Evolutionary conservation across 768 basidiomycete species (phyloP).

Genomic region (Suillus decipiens): DNA sequence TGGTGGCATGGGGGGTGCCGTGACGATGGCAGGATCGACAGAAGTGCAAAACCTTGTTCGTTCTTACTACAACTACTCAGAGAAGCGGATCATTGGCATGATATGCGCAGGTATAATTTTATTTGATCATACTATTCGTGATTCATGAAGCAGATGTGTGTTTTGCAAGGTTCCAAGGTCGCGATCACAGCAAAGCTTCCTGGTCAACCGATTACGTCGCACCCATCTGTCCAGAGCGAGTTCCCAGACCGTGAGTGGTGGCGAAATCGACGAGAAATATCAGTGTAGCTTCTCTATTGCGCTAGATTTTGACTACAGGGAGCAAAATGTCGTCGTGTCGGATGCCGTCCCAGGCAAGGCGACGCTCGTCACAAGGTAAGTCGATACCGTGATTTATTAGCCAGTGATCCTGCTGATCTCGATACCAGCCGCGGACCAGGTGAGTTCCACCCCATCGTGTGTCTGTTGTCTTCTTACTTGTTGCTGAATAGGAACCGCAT

Average conservation of each 20-base stretch:
- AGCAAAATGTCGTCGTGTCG: conserved; percentile 73
- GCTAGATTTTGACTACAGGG: conserved; percentile 72
- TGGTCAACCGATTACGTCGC: conserved; percentile 71
- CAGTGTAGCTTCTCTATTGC: not conserved
- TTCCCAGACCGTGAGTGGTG: conserved; percentile 52
- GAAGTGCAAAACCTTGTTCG: conserved; percentile 65
- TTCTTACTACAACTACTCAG: conserved; percentile 40
- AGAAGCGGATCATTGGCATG: conserved; percentile 65
- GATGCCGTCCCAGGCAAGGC: conserved; percentile 33
- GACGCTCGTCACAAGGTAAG: conserved; percentile 76
- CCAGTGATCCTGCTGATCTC: conserved; percentile 1
- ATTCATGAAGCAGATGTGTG: not conserved
- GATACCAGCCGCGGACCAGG: conserved; percentile 70
- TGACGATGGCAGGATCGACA: conserved; percentile 61
- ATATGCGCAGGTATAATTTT: conserved; percentile 69
- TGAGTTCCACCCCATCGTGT: conserved; percentile 28
- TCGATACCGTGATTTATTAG: not conserved
- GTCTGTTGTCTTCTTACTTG: not conserved
- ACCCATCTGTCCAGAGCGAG: conserved; percentile 65
- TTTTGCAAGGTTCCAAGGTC: conserved; percentile 59
- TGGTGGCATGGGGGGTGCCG: conserved; percentile 77
- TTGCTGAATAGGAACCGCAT: conserved; percentile 57
- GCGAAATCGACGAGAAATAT: not conserved
- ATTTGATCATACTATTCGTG: not conserved
- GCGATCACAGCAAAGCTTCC: conserved; percentile 64